Evolutionary conservation across 139 green algal species (phyloP).

Genomic region (Chlorella vulgaris): DNA sequence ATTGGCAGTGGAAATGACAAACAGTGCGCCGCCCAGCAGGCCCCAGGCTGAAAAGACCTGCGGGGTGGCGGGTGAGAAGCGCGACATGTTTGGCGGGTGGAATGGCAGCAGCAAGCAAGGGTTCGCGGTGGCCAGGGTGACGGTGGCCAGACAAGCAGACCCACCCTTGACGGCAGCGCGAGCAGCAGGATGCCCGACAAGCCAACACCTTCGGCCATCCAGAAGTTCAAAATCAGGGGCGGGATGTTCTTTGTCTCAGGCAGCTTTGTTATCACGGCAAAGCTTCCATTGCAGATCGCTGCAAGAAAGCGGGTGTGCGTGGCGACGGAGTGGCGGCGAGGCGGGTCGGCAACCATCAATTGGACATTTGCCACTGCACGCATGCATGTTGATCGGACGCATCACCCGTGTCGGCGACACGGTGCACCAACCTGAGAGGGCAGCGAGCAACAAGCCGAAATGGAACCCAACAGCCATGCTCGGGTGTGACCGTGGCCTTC

Average conservation of each 20-base stretch:
- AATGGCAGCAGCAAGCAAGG: neutral
- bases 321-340: no score
- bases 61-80: neutral
- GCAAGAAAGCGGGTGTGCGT: neutral
- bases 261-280: conserved; percentile 25
- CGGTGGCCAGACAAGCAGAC: no score
- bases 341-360: no score
- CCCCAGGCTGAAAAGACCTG: conserved; percentile 38
- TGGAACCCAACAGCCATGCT: neutral
- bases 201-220: conserved; percentile 7
- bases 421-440: no score
- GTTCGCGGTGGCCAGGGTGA: neutral
- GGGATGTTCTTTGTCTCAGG: neutral
- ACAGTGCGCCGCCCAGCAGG: conserved; percentile 37
- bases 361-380: no score
- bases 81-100: neutral
- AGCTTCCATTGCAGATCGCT: conserved; percentile 34
- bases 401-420: no score
- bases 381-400: no score
- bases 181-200: conserved; percentile 3
- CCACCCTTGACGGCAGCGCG: conserved; percentile 1
- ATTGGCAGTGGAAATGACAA: conserved; percentile 17
- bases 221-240: conserved; percentile 29
- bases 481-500: neutral
- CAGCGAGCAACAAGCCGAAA: neutral